Evolutionary conservation across 1,284 basidiomycete genomes (phyloP).

Genomic region (Cutaneotrichosporon mucoides): DNA sequence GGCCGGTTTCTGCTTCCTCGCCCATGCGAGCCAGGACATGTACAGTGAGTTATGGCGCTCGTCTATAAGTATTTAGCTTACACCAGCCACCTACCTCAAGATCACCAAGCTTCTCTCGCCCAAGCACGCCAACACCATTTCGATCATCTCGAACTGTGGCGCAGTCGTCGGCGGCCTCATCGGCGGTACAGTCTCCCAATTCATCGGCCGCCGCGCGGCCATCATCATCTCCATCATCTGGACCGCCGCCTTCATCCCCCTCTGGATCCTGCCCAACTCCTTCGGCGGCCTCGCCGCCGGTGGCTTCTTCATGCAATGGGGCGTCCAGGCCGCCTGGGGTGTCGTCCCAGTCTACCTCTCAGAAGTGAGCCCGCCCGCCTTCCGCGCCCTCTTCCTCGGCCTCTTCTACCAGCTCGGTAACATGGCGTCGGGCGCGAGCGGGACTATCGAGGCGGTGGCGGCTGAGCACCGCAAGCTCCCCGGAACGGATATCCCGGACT

Average conservation of each 20-base stretch:
- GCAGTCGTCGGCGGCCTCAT: constrained; percentile 72
- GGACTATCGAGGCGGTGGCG: constrained; percentile 87
- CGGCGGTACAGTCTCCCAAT: constrained; percentile 74
- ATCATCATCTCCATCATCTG: constrained; percentile 55
- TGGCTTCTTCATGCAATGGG: constrained; percentile 68
- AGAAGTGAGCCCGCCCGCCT: constrained; percentile 77
- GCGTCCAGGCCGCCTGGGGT: constrained; percentile 67
- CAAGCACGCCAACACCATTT: constrained; percentile 68
- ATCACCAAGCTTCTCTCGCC: constrained; percentile 21
- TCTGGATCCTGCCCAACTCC: constrained; percentile 71
- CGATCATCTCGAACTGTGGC: constrained; percentile 68
- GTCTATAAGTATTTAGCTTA: no score
- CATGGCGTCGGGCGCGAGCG: constrained; percentile 81
- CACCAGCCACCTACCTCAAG: constrained; percentile 22
- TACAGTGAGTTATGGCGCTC: constrained; percentile 5
- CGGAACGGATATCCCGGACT: constrained; percentile 57
- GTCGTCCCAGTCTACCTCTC: constrained; percentile 57
- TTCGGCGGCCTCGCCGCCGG: constrained; percentile 45
- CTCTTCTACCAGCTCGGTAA: constrained; percentile 63
- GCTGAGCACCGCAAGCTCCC: constrained; percentile 45
- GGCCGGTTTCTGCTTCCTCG: constrained; percentile 84
- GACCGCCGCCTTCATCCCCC: constrained; percentile 52
- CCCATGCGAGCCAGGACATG: constrained; percentile 57
- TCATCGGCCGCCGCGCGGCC: constrained; percentile 72
- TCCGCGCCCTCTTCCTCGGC: constrained; percentile 88